A percentile compares a stretch with the other conserved stretches of the same genome.
These are phyloP conservation scores for Salix brachista DNA, from an alignment of 345 rosid species.

Conservation along the genomic window DNA sequence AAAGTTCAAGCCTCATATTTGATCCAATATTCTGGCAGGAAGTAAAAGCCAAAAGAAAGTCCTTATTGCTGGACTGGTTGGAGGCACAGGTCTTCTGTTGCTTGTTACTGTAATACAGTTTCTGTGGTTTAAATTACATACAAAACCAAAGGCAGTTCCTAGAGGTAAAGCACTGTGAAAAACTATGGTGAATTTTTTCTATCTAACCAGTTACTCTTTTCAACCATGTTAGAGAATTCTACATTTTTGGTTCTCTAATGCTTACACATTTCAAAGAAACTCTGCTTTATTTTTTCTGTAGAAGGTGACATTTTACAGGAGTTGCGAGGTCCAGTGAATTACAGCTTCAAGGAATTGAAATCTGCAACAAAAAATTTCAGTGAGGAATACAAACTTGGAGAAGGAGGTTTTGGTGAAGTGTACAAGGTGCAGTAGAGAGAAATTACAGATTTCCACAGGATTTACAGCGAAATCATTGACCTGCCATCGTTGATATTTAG, in stretches of 20 bases:
- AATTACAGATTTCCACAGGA: background rate
- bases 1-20: too few relatives aligned
- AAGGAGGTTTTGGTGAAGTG: constrained; percentile 51
- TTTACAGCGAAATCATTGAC: too few relatives aligned
- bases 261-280: too few relatives aligned
- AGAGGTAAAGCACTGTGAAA: constrained; percentile 20
- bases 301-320: constrained; percentile 35
- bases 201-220: too few relatives aligned
- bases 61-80: constrained; percentile 38
- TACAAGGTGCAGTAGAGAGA: constrained; percentile 31
- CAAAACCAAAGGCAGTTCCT: constrained; percentile 9
- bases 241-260: too few relatives aligned
- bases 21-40: background rate
- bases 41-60: constrained; percentile 28
- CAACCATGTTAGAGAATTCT: too few relatives aligned
- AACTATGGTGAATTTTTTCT: background rate
- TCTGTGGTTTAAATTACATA: constrained; percentile 23
- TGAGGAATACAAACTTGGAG: constrained; percentile 40
- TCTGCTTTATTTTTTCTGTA: background rate
- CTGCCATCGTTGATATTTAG: background rate
- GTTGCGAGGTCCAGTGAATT: constrained; percentile 40
- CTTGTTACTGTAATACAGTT: constrained; percentile 14
- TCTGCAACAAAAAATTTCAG: constrained; percentile 35
- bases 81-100: constrained; percentile 30
- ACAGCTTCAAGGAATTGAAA: constrained; percentile 38